Base-by-base conservation (phyloP, 805 yeast genomes). In the Yamadazyma sp. region DNA sequence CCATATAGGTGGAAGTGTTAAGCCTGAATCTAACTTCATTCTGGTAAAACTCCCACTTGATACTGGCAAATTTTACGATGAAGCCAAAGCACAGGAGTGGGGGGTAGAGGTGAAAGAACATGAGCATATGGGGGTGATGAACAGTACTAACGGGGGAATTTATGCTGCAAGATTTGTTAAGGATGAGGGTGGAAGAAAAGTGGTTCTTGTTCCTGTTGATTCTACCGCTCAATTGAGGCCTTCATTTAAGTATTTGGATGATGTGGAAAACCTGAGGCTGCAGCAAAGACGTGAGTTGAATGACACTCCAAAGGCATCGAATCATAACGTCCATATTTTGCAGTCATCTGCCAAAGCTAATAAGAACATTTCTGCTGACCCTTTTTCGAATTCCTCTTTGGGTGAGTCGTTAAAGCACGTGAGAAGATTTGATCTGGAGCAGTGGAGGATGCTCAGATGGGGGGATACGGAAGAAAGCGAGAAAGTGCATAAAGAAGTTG, bases 221-320 rank as follows among this genome's bases (percentile, higher is more conserved):
- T 71, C 78, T 14, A 77, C 84, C 0, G 77, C 83, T 0, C 97
- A 91, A 58, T 58, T 93, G 43, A 73, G 96, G 48, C 93, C 97
- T 2, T 75, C 76, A 49, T 87, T 93, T 62, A 75, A 73, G 46
- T 86, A 90, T 54, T 78, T 89, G 28, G 95, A 89, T 55, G 79
- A 73, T 45, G 54, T 61, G 43, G 77, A 71, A 41, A 65, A 65
- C 40, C 71, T 63, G 38, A 73, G 67, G 64, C 69, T 52, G 37
- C 64, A 42, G 40, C 67, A 49, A 46, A 60, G 54, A 40, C 61
- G 47, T 53, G 67, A 68, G 31, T 7, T 12, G 5, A 20, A 14
- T 5, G 72, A 71, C 27, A 48, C 60, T 5, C 27, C 44, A 1
- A 31, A 33, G 7, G 13, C 37, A n/a, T 22, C 35, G 15, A 62